phyloP scores from a whole-genome alignment of 129 eudicot species.

The Arctium minus region DNA sequence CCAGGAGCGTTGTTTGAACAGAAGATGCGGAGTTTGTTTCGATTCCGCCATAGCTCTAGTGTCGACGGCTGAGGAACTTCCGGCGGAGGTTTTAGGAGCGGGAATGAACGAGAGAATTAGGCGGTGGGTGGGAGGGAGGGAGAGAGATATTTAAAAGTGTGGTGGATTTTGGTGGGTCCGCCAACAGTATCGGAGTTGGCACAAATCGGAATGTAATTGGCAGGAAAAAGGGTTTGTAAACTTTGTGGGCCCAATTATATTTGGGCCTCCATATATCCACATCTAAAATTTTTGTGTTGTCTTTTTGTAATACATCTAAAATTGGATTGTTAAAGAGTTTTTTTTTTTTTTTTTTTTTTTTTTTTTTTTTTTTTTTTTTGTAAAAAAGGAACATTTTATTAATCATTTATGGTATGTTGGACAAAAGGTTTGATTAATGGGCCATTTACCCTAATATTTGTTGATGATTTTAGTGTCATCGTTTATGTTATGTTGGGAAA shows the following conservation, averaged over 20 bases:
- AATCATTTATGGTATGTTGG: too few relatives aligned
- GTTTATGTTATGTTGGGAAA: too few relatives aligned
- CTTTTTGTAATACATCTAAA: too few relatives aligned
- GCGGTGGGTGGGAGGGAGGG: conserved; percentile 6
- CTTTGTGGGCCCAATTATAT: neutral
- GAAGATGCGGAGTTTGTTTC: conserved; percentile 10
- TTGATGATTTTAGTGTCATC: too few relatives aligned
- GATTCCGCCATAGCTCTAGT: conserved; percentile 23
- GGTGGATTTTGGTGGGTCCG: neutral
- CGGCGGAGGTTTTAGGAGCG: neutral
- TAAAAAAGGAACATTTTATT: too few relatives aligned
- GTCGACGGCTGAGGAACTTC: neutral
- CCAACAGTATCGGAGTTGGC: neutral
- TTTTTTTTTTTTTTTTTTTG: too few relatives aligned
- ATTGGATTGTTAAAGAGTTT: neutral
- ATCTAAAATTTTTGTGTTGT: neutral
- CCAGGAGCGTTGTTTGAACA: conserved; percentile 55
- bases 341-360: too few relatives aligned
- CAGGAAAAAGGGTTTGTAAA: neutral
- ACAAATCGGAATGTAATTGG: neutral
- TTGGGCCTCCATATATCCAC: neutral
- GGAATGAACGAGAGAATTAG: conserved; percentile 1
- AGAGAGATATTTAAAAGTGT: conserved; percentile 15
- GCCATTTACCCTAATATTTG: too few relatives aligned
- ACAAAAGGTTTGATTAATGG: too few relatives aligned